Conservation (phyloP, 352 stramenopile species). For the Phytophthora pluvialis region DNA sequence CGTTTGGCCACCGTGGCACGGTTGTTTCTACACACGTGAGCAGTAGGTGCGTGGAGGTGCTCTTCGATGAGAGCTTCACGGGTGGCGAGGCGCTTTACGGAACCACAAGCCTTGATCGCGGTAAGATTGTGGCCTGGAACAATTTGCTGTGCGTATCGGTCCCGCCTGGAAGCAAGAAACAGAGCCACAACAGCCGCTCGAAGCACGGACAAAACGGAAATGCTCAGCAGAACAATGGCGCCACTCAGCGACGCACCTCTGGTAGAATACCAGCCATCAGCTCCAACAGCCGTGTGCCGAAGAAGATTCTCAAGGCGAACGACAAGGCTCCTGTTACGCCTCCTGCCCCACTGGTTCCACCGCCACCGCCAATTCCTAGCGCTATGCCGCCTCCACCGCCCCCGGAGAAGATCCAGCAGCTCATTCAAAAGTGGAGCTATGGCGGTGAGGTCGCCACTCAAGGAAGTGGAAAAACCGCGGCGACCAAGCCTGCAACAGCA, state of each 20-base stretch:
- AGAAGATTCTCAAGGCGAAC: slow-evolving; percentile 34
- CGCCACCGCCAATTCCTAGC: slow-evolving; percentile 43
- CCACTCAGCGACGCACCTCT: slow-evolving; percentile 19
- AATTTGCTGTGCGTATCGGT: slow-evolving; percentile 80
- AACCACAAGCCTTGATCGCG: slow-evolving; percentile 93
- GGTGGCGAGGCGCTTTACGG: slow-evolving; percentile 96
- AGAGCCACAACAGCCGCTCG: slow-evolving; percentile 18
- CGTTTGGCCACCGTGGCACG: slow-evolving; percentile 97
- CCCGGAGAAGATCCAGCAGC: slow-evolving; percentile 63
- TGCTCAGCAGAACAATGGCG: slow-evolving; percentile 12
- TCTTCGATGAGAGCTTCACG: slow-evolving; percentile 97
- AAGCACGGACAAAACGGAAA: slow-evolving; percentile 27
- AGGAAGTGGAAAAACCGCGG: slow-evolving; percentile 9
- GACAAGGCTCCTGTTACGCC: slow-evolving; percentile 17
- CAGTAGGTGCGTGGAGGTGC: slow-evolving; percentile 97
- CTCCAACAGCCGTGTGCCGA: slow-evolving; percentile 29
- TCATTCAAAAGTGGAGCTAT: slow-evolving; percentile 70
- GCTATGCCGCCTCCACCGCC: slow-evolving; percentile 49
- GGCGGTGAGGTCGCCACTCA: slow-evolving; percentile 34
- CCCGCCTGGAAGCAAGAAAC: slow-evolving; percentile 40
- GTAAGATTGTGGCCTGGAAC: slow-evolving; percentile 95
- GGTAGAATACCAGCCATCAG: slow-evolving; percentile 27
- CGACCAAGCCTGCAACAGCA: not conserved
- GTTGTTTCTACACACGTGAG: slow-evolving; percentile 97
- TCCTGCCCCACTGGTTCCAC: slow-evolving; percentile 27